These are phyloP conservation scores for Lentinula boryana DNA, from an alignment of 768 basidiomycete species.

Conservation along the genomic window DNA sequence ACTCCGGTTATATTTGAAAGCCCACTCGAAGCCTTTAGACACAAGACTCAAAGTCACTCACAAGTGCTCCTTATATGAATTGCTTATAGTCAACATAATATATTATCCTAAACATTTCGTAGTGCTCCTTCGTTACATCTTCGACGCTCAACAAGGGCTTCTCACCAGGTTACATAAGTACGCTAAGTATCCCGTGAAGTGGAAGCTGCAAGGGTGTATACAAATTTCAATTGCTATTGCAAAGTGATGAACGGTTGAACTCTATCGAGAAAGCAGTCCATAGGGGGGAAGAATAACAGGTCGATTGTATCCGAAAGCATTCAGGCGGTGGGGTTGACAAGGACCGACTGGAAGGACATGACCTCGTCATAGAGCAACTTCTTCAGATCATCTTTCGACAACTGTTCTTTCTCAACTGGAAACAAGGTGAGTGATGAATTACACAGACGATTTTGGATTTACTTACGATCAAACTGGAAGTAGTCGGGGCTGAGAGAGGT, in stretches of 20 bases:
- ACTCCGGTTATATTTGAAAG: no score
- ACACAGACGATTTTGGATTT: neutral
- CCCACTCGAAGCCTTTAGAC: no score
- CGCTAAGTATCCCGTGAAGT: neutral
- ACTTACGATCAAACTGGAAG: conserved; percentile 79
- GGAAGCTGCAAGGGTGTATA: neutral
- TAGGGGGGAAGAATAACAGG: neutral
- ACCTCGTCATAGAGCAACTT: conserved; percentile 83
- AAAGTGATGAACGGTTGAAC: neutral
- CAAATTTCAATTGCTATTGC: neutral
- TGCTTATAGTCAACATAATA: neutral
- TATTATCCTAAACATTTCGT: neutral
- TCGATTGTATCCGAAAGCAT: neutral
- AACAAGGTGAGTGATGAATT: neutral
- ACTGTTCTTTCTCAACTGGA: conserved; percentile 54
- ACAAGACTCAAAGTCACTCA: no score
- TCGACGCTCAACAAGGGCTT: neutral
- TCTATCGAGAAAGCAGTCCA: neutral
- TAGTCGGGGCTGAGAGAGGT: conserved; percentile 76
- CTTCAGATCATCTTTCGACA: conserved; percentile 77
- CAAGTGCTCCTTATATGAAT: no score
- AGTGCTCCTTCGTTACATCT: neutral
- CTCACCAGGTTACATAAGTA: neutral
- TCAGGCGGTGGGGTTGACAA: conserved; percentile 26
- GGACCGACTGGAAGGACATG: conserved; percentile 62